Percentiles rank a stretch among this genome's conserved stretches.
Conservation (phyloP, 371 early-diverging fungal genomes). For the Dinochytrium kinnereticum region DNA sequence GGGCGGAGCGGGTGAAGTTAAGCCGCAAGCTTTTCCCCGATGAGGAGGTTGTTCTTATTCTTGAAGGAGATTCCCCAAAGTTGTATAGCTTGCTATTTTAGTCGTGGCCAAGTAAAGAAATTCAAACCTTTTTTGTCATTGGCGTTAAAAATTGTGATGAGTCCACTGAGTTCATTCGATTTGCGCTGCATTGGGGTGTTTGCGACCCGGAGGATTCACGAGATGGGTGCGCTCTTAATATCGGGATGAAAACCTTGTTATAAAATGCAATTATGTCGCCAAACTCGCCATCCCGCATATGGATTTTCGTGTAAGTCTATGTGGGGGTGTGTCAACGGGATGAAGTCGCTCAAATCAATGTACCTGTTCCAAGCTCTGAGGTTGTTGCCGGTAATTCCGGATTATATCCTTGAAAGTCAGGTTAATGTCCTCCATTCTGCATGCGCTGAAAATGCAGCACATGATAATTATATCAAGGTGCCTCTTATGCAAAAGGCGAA, state of each 20-base stretch:
- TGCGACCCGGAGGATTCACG: no score
- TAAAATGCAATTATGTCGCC: slow-evolving; percentile 1
- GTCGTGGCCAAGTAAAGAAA: neutral
- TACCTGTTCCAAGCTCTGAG: slow-evolving; percentile 5
- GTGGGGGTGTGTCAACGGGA: neutral
- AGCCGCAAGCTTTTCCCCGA: neutral
- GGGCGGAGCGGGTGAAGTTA: neutral
- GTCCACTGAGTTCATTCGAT: neutral
- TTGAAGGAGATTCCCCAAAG: slow-evolving; percentile 1
- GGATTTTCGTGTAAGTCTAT: neutral
- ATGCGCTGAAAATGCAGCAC: slow-evolving; percentile 11
- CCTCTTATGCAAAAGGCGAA: neutral
- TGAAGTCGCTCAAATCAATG: neutral
- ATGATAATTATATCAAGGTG: slow-evolving; percentile 1
- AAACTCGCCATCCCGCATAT: neutral
- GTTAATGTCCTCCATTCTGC: neutral
- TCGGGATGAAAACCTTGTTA: slow-evolving; percentile 2
- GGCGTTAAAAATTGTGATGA: neutral
- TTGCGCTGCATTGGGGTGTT: no score
- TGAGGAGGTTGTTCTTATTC: neutral
- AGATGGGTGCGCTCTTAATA: neutral
- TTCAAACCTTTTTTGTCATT: slow-evolving; percentile 8
- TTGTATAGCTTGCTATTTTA: slow-evolving; percentile 11
- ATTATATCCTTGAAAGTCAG: neutral
- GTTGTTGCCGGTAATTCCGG: neutral